These are phyloP conservation scores for Elsinoe australis DNA, from an alignment of 2,329 filamentous ascomycete species.

Conservation along the genomic window DNA sequence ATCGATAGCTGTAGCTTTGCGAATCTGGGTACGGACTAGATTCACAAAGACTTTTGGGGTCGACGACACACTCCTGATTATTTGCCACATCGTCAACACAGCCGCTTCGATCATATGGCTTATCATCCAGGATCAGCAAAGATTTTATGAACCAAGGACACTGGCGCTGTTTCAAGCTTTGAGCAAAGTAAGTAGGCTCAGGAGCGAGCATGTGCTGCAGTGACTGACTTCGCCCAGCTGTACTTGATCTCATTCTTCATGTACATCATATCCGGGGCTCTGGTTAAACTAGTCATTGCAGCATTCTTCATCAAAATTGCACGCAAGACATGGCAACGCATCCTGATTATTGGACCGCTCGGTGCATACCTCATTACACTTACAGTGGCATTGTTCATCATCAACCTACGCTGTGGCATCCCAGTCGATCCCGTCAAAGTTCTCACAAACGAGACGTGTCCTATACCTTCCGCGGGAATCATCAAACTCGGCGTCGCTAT, in stretches of 20 bases:
- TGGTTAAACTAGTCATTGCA: conserved; percentile 11
- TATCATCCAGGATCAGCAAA: not conserved
- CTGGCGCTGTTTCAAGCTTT: conserved; percentile 7
- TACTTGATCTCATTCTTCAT: conserved; percentile 4
- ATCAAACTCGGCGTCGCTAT: conserved; percentile 6
- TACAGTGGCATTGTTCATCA: not conserved
- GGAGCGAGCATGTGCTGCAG: not conserved
- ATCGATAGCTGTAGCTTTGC: not conserved
- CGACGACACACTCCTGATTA: not conserved
- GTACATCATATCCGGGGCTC: conserved; percentile 3
- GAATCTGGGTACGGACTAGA: conserved; percentile 7
- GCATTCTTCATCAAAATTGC: conserved; percentile 16
- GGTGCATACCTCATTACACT: conserved; percentile 3
- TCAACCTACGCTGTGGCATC: conserved; percentile 13
- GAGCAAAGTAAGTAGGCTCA: not conserved
- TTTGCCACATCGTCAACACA: conserved; percentile 3
- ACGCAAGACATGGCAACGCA: conserved; percentile 7
- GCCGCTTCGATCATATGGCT: conserved; percentile 5
- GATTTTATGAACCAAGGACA: not conserved
- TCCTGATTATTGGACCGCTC: conserved; percentile 3
- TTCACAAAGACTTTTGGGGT: conserved; percentile 7
- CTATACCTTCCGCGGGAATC: not conserved
- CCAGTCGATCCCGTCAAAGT: conserved; percentile 1
- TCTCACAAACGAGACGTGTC: not conserved
- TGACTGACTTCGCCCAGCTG: not conserved